Conservation (phyloP, 768 basidiomycete species). For the Mycena albidolilacea region DNA sequence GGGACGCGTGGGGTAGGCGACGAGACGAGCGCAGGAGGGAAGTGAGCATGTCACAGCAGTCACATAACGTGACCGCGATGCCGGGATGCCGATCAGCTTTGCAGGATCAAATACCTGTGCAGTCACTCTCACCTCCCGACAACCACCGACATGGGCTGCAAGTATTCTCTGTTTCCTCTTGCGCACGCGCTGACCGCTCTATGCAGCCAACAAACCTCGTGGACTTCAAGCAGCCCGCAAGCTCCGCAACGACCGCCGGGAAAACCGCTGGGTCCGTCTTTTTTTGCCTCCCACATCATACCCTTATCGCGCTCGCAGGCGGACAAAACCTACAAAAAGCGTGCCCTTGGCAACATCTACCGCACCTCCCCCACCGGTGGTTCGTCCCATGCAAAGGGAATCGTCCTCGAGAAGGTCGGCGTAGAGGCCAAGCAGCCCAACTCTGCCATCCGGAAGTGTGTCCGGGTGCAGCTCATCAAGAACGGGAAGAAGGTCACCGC, state of each 20-base stretch:
- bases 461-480: constrained; percentile 99
- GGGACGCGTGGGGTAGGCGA: constrained; percentile 1
- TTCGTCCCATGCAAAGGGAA: constrained; percentile 99
- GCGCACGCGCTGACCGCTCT: constrained; percentile 32
- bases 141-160: constrained; percentile 84
- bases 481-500: constrained; percentile 99
- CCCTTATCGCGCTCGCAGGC: constrained; percentile 67
- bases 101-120: background rate
- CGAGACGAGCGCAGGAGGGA: background rate
- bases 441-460: constrained; percentile 99
- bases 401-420: constrained; percentile 99
- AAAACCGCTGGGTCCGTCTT: constrained; percentile 94
- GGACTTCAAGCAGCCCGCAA: constrained; percentile 99
- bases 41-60: background rate
- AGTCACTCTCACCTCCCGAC: background rate
- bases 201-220: constrained; percentile 96
- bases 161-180: constrained; percentile 53
- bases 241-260: constrained; percentile 92
- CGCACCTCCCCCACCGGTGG: constrained; percentile 99
- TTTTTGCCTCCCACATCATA: constrained; percentile 8
- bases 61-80: background rate
- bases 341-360: constrained; percentile 99
- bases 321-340: constrained; percentile 99
- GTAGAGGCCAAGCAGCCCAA: constrained; percentile 99
- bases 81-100: background rate